Evolutionary conservation across 2,329 filamentous ascomycete species (phyloP).

Genomic region (Calonectria leucothoes): DNA sequence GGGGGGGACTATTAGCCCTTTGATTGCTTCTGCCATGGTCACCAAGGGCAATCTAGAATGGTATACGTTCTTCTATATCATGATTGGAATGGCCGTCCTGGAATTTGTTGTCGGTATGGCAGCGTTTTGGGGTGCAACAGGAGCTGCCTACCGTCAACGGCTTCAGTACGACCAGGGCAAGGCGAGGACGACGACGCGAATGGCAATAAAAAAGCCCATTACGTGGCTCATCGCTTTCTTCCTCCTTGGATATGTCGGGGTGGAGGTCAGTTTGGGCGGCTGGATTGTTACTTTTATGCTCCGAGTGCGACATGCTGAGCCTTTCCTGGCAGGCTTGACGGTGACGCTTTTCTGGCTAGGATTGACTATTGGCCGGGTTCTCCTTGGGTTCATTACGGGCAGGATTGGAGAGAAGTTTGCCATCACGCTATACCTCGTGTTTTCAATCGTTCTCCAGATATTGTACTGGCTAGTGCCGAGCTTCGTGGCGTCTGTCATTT

Average conservation of each 20-base stretch:
- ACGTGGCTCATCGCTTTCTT: conserved; percentile 82
- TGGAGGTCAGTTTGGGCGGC: conserved; percentile 78
- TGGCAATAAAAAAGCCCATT: conserved; percentile 61
- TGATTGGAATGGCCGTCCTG: conserved; percentile 69
- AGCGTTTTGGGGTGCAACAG: conserved; percentile 75
- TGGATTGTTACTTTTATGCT: conserved; percentile 93
- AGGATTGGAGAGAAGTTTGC: conserved; percentile 77
- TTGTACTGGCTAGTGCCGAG: conserved; percentile 86
- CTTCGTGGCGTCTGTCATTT: conserved; percentile 79
- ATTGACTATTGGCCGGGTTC: conserved; percentile 78
- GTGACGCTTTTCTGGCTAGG: conserved; percentile 89
- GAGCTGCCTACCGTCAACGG: conserved; percentile 59
- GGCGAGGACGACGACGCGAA: conserved; percentile 57
- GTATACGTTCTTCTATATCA: conserved; percentile 82
- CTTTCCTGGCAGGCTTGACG: conserved; percentile 80
- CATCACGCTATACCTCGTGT: conserved; percentile 71
- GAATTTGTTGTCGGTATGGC: conserved; percentile 64
- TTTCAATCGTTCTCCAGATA: conserved; percentile 74
- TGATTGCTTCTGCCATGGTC: conserved; percentile 80
- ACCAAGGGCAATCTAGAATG: conserved; percentile 71
- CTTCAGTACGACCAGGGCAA: conserved; percentile 44
- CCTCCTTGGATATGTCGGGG: conserved; percentile 81
- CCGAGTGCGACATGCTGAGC: conserved; percentile 73
- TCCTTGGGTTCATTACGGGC: conserved; percentile 82
- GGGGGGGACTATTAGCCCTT: conserved; percentile 75